Percentiles rank a stretch among this genome's conserved stretches.
phyloP scores from a whole-genome alignment of 768 basidiomycete genomes.

The Xerocomus brunneocitrinus region DNA sequence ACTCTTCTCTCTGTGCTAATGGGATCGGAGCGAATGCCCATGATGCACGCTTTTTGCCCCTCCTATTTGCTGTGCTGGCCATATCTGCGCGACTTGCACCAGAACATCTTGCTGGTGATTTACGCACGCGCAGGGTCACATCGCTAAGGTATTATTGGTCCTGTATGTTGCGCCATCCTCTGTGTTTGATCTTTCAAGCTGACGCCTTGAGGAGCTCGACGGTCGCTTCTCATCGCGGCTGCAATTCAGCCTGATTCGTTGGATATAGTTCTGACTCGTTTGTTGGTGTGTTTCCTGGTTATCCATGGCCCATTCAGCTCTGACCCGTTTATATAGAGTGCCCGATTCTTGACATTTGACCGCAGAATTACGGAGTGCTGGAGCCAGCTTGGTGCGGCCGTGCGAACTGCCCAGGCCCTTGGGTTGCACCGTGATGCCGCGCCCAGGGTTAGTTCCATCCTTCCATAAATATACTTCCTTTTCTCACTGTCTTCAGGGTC shows the following conservation, averaged over 20 bases:
- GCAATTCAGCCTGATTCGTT: slow-evolving; percentile 91
- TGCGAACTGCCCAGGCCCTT: slow-evolving; percentile 89
- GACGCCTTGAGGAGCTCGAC: slow-evolving; percentile 53
- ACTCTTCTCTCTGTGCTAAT: slow-evolving; percentile 59
- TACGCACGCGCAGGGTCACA: slow-evolving; percentile 67
- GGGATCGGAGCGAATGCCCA: slow-evolving; percentile 62
- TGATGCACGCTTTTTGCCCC: slow-evolving; percentile 80
- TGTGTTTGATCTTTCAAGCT: slow-evolving; percentile 11
- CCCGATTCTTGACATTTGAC: slow-evolving; percentile 66
- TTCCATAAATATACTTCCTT: neutral
- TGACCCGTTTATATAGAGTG: slow-evolving; percentile 43
- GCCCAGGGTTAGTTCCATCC: slow-evolving; percentile 55
- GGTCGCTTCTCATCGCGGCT: slow-evolving; percentile 84
- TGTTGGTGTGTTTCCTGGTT: slow-evolving; percentile 47
- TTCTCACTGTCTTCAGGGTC: slow-evolving; percentile 41
- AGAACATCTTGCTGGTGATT: slow-evolving; percentile 77
- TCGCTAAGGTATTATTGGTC: slow-evolving; percentile 94
- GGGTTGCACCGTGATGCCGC: slow-evolving; percentile 89
- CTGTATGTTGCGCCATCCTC: slow-evolving; percentile 50
- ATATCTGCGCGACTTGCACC: slow-evolving; percentile 84
- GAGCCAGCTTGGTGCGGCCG: slow-evolving; percentile 91
- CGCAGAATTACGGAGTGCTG: slow-evolving; percentile 92
- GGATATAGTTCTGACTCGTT: slow-evolving; percentile 87
- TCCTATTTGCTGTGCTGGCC: slow-evolving; percentile 91
- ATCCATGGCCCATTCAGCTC: neutral